Base-by-base conservation (phyloP, 2,329 filamentous ascomycete genomes). In the Dactylonectria estremocensis region DNA sequence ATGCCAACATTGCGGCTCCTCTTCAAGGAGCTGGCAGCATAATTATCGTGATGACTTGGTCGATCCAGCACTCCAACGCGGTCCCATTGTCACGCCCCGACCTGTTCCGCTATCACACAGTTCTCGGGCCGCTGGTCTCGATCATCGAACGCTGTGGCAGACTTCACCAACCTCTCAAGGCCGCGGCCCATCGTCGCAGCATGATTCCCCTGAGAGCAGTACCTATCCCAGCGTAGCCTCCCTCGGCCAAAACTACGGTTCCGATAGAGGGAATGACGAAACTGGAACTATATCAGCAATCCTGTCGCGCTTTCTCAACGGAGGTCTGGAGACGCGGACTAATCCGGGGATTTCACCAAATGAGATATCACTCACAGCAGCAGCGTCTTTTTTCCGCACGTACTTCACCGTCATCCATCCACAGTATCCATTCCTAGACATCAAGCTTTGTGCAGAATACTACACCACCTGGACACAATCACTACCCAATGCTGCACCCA, bases 381-480 rank as follows among this genome's bases (percentile, higher is more conserved):
- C 48, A 2, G 48, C 58, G 5, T 61, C 58, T 10, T 53, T 61
- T 45, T 53, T 61, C 11, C 46, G 48, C 35, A 40, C 58, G 13
- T 61, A 61, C 33, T 61, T 61, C 24, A 53, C 18, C n/a, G 58
- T 61, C 14, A 53, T 61, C 22, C 58, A 61, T 24, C 58, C 58
- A 16, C 58, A 61, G n/a, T 61, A 61, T 16, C 58, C 58, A 10
- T 61, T 61, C 35, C 48, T 61, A n/a, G 48, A 53, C 33, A 61
- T 61, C 33, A 45, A 53, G 22, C 20, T 43, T 1, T 61, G 58
- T 11, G 37, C 48, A 24, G 58, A 61, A 14, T 61, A 61, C 33
- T 61, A 61, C 18, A 46, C 18, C 4, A 22, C 18, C 13, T 61
- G 58, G 58, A 61, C 45, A 10, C 10, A n/a, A 53, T 53, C 46